Evolutionary conservation across 176 grass and related monocot genomes (phyloP).

Genomic region (Lolium rigidum): DNA sequence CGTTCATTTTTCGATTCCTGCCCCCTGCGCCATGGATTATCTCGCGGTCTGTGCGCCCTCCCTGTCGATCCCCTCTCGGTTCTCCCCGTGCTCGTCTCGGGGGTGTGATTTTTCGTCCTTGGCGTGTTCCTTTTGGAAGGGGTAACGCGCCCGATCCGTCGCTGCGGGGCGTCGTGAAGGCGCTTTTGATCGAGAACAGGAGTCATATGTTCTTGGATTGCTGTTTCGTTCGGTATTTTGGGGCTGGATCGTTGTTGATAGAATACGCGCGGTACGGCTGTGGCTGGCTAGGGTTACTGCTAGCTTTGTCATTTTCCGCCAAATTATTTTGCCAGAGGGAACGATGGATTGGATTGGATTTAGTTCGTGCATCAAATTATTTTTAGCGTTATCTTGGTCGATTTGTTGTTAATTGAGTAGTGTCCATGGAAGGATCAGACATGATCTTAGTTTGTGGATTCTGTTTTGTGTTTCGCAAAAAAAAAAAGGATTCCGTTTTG

Average conservation of each 20-base stretch:
- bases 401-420: not conserved
- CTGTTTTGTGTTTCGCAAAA: not conserved
- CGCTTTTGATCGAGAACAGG: not conserved
- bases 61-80: not conserved
- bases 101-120: not conserved
- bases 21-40: not conserved
- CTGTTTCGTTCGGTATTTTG: not conserved
- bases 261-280: not conserved
- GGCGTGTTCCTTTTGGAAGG: not conserved
- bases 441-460: not conserved
- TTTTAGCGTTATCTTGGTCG: not conserved
- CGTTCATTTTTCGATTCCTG: not conserved
- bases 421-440: not conserved
- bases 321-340: not conserved
- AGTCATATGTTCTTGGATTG: no score
- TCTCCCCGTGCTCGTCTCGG: not conserved
- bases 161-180: not conserved
- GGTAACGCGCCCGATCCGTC: conserved; percentile 1
- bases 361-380: not conserved
- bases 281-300: conserved; percentile 18
- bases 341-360: not conserved
- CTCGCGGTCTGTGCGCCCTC: not conserved
- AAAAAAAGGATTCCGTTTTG: no score
- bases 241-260: not conserved
- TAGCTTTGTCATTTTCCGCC: not conserved